These are phyloP conservation scores for Haematococcus lacustris DNA, from an alignment of 139 green algal species.

Conservation along the genomic window DNA sequence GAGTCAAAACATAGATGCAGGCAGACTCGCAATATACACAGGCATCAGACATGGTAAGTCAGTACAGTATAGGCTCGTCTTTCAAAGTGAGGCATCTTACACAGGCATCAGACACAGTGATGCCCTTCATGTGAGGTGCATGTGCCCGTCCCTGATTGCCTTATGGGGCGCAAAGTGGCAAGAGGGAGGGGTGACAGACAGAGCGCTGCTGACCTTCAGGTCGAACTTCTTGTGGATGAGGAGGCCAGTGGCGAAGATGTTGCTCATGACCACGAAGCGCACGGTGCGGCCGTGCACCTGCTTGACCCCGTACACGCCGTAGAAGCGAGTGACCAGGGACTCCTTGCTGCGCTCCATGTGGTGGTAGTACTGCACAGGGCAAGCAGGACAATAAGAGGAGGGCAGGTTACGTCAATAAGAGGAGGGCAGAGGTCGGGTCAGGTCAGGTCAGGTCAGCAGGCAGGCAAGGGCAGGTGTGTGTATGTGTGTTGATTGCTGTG, in stretches of 20 bases:
- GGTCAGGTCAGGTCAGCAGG: too few relatives aligned
- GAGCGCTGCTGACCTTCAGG: too few relatives aligned
- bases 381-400: neutral
- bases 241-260: constrained; percentile 87
- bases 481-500: neutral
- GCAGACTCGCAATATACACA: too few relatives aligned
- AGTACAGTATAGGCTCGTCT: too few relatives aligned
- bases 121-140: too few relatives aligned
- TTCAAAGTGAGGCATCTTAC: too few relatives aligned
- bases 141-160: too few relatives aligned
- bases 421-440: neutral
- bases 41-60: too few relatives aligned
- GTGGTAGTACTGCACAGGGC: constrained; percentile 47
- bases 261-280: constrained; percentile 96
- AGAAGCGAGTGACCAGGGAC: constrained; percentile 86
- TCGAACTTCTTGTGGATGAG: constrained; percentile 85
- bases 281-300: constrained; percentile 68
- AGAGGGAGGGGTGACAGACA: too few relatives aligned
- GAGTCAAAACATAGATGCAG: neutral
- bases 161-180: too few relatives aligned
- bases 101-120: too few relatives aligned
- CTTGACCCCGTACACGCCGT: constrained; percentile 77
- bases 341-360: constrained; percentile 61
- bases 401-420: neutral
- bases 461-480: neutral